Evolutionary conservation across 1,139 yeast genomes (phyloP), one percentile per base, ranked within the genome.

Genomic region (Kodamaea sp.): DNA sequence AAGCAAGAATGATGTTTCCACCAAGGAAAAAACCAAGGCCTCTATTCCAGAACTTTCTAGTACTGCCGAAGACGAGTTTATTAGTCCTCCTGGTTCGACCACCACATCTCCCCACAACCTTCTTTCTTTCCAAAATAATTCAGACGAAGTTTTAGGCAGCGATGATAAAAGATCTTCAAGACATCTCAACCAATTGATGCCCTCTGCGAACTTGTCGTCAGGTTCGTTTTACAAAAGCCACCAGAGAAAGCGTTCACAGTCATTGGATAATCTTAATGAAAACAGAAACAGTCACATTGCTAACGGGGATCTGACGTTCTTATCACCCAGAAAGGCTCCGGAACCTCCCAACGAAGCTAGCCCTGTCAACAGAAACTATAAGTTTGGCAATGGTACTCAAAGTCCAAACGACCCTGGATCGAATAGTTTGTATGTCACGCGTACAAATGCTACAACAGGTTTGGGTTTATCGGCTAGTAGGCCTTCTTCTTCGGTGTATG

Each of bases 251-350:
- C 59, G 70, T 38, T 74, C 80, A 1, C 78, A 73, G 48, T 75
- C 83, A 0, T 41, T 75, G 53, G 84, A 78, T 38, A 75, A 78
- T 39, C 42, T 69, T 9, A 50, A 55, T 34, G 54, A 45, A 18
- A 43, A 44, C 24, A 34, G 47, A 19, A 36, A 38, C 24, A 35
- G 47, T 25, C 35, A 35, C 8, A 37, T 45, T 22, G 44, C 47
- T 8, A n/a, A n/a, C n/a, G n/a, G n/a, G n/a, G 44, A 46, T 5
- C 45, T 43, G 24, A 38, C 50, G 3, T 78, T 80, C 49, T 54
- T 66, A 21, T 79, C 86, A 0, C 87, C 86, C 15, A 66, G 86
- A 54, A 76, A 66, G 47, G 83, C 85, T 0, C 86, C 86, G 1
- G 69, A 67, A 35, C 82, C 83, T 5, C 83, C 83, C 2, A 52